Base-by-base conservation (phyloP, 331 rosid genomes). In the Rosa hybrid region DNA sequence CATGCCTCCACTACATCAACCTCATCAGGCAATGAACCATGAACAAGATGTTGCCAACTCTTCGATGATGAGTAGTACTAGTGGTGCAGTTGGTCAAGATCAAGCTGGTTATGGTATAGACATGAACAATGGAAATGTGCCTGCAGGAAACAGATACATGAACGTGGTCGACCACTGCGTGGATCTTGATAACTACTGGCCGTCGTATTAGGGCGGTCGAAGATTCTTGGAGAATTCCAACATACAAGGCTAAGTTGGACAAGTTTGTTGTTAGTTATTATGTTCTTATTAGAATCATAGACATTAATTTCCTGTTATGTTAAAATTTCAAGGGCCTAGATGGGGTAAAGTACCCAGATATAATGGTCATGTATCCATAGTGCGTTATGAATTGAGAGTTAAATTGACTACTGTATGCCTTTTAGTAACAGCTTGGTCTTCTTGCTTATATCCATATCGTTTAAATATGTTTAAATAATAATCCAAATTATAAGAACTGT, bases 161-260 rank as follows among this genome's bases (percentile, higher is more conserved):
- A 89, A 90, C 74, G 84, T 96, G 91, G 99, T 41, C 12, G 72
- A 91, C 3, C 90, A 87, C 41, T 96, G 98, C 86, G 80, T 91
- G 90, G 98, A 93, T 84, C 90, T 96, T 16, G 98, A 96, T 23
- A 85, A 74, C 87, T 96, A 93, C 86, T 96, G 99, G 99, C 90
- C 89, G 71, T n/a, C 89, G 76, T 93, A 90, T 84, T 96, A 82
- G 90, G 69, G 18, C 11, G 8, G 49, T 39, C 7, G 8, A 17
- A 18, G 16, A 39, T 34, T 41, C 25, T 64, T 49, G 25, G 72
- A 67, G 72, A 9, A 38, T 67, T 18, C 7, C 41, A 41, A 59
- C 18, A 3, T 3, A 13, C 34, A 63, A 63, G 62, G 48, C 21
- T 46, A 38, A 65, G 49, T 65, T 20, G 49, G 50, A 18, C 27